These are phyloP conservation scores for Cercophora scortea DNA, from an alignment of 495 filamentous ascomycete species.

Conservation along the genomic window DNA sequence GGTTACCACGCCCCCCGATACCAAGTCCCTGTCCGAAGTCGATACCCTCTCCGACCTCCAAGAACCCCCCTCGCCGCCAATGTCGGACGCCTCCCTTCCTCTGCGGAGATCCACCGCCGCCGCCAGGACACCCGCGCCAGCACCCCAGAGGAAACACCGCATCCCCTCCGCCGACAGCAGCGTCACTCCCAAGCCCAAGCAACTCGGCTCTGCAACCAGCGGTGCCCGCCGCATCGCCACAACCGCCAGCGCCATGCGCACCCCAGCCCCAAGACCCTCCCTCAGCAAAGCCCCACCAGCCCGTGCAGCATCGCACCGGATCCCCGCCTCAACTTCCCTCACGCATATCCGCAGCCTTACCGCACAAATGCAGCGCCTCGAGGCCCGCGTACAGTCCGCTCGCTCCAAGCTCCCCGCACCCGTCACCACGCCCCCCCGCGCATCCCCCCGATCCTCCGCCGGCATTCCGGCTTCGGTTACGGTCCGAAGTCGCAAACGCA, in stretches of 20 bases:
- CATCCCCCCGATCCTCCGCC: slow-evolving; percentile 59
- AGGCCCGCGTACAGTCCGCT: slow-evolving; percentile 87
- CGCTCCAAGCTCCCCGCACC: slow-evolving; percentile 85
- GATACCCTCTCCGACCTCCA: slow-evolving; percentile 35
- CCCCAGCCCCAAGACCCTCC: slow-evolving; percentile 19
- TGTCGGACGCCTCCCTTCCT: slow-evolving; percentile 64
- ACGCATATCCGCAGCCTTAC: slow-evolving; percentile 88
- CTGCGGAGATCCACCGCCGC: slow-evolving; percentile 13
- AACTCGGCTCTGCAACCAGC: slow-evolving; percentile 13
- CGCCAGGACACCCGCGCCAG: slow-evolving; percentile 15
- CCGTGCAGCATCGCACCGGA: slow-evolving; percentile 29
- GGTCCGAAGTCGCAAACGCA: slow-evolving; percentile 64
- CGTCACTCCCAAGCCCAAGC: slow-evolving; percentile 41
- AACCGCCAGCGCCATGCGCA: slow-evolving; percentile 21
- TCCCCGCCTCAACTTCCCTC: slow-evolving; percentile 79
- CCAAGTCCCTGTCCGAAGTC: slow-evolving; percentile 45
- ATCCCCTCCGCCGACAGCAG: slow-evolving; percentile 42
- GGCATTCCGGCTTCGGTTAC: slow-evolving; percentile 69
- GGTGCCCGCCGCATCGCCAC: slow-evolving; percentile 21
- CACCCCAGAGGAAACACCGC: slow-evolving; percentile 32
- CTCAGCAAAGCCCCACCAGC: slow-evolving; percentile 17
- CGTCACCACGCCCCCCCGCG: slow-evolving; percentile 68
- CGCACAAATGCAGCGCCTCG: slow-evolving; percentile 92
- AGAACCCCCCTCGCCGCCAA: slow-evolving; percentile 53
- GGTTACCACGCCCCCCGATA: slow-evolving; percentile 61